Evolutionary conservation across 768 basidiomycete genomes (phyloP).

Genomic region (Boletus rubroflammeus): DNA sequence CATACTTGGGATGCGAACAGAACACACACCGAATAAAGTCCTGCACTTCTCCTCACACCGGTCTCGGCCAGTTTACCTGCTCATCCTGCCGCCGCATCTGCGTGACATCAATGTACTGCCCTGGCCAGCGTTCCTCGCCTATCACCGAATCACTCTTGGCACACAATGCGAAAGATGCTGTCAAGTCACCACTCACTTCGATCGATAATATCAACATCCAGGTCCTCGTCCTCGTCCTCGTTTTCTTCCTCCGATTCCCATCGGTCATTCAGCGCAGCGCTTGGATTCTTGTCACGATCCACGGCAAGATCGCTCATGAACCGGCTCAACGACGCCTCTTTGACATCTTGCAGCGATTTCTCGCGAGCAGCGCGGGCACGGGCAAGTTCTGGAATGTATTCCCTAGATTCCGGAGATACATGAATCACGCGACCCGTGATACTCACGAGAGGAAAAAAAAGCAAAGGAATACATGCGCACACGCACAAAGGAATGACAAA

Average conservation of each 20-base stretch:
- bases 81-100: conserved; percentile 53
- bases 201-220: conserved; percentile 61
- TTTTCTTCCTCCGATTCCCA: conserved; percentile 62
- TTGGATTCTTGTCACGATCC: conserved; percentile 65
- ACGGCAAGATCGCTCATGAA: conserved; percentile 78
- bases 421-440: conserved; percentile 6
- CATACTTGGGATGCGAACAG: not conserved
- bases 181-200: conserved; percentile 47
- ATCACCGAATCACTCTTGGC: conserved; percentile 11
- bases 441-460: not conserved
- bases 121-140: conserved; percentile 71
- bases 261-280: conserved; percentile 48
- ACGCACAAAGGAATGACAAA: not conserved
- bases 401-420: conserved; percentile 43
- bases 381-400: conserved; percentile 88
- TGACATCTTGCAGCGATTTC: conserved; percentile 57
- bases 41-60: conserved; percentile 38
- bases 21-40: not conserved
- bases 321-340: conserved; percentile 73
- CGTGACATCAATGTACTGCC: conserved; percentile 74
- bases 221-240: conserved; percentile 50
- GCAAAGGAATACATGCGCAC: not conserved
- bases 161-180: not conserved
- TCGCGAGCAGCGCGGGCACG: conserved; percentile 64
- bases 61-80: conserved; percentile 69